Evolutionary conservation across 495 filamentous ascomycete genomes (phyloP), one percentile per base, ranked within the genome.

Genomic region (Cercophora newfieldiana): DNA sequence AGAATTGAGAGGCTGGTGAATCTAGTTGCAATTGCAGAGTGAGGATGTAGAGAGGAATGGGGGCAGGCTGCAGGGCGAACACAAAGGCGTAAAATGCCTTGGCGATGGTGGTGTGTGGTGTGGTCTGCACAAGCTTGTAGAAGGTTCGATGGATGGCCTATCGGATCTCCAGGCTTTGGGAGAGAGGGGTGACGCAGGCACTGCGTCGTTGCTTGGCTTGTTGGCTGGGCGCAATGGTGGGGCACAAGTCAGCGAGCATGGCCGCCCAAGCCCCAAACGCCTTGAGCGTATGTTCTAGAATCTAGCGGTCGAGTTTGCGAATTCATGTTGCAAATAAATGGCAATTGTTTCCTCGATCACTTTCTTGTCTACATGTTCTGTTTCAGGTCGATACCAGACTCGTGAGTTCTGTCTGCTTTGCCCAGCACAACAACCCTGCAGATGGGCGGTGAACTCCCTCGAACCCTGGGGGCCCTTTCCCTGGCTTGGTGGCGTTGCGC

Each of bases 81-180:
- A 60, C 53, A 64, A 72, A 60, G 65, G 31, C 56, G n/a, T 51
- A 60, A 59, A 59, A 48, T 59, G 61, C 64, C 71, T 72, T 71
- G 61, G 69, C 64, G 63, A 61, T 51, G 37, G 33, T 55, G 61
- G 33, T 25, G 58, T 14, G 65, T 64, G 49, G 72, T 59, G 63
- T 60, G 70, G 48, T 53, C 44, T 61, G 26, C 21, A 25, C 24
- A 44, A 66, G 71, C 48, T 68, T 73, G 72, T 75, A 74, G 73
- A 75, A 75, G 65, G 48, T 75, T 75, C 73, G 73, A 74, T 49
- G 65, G 66, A 22, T 50, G 66, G 65, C 73, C 71, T 74, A 75
- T 75, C 66, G 64, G 65, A 49, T 68, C 68, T 61, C 61, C 28
- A 28, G 64, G 66, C 66, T 56, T 57, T 22, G 44, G 53, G 61